These are phyloP conservation scores for Fusarium torreyae DNA, from an alignment of 2,329 filamentous ascomycete species.

Conservation along the genomic window DNA sequence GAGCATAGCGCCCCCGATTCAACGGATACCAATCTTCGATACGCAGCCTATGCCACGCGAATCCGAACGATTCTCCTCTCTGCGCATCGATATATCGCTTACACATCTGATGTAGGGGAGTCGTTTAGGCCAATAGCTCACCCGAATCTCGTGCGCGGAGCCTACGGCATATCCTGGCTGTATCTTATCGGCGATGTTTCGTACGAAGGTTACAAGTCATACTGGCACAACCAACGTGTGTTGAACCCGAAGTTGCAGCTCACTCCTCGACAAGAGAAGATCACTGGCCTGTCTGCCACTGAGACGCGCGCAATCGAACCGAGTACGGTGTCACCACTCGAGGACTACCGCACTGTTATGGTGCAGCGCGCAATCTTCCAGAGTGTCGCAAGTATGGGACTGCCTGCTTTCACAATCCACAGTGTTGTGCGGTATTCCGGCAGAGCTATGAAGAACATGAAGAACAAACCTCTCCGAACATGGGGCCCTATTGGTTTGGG, in stretches of 20 bases:
- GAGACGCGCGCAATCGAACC: constrained; percentile 54
- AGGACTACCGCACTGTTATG: constrained; percentile 94
- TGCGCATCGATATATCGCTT: constrained; percentile 96
- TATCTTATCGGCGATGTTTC: constrained; percentile 92
- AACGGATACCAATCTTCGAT: constrained; percentile 88
- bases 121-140: constrained; percentile 95
- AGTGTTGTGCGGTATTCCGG: constrained; percentile 93
- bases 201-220: constrained; percentile 96
- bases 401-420: constrained; percentile 95
- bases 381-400: constrained; percentile 89
- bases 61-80: constrained; percentile 89
- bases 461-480: constrained; percentile 82
- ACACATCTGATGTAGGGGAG: constrained; percentile 96
- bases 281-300: constrained; percentile 61
- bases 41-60: constrained; percentile 91
- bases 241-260: constrained; percentile 77
- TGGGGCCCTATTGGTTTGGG: constrained; percentile 94
- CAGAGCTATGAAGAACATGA: constrained; percentile 83
- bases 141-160: constrained; percentile 82
- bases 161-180: constrained; percentile 93
- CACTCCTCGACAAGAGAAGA: constrained; percentile 64
- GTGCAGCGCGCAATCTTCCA: constrained; percentile 93
- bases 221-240: constrained; percentile 84
- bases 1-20: constrained; percentile 71
- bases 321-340: constrained; percentile 75